phyloP scores from a whole-genome alignment of 805 yeast genomes.

The Ogataea wickerhamii region DNA sequence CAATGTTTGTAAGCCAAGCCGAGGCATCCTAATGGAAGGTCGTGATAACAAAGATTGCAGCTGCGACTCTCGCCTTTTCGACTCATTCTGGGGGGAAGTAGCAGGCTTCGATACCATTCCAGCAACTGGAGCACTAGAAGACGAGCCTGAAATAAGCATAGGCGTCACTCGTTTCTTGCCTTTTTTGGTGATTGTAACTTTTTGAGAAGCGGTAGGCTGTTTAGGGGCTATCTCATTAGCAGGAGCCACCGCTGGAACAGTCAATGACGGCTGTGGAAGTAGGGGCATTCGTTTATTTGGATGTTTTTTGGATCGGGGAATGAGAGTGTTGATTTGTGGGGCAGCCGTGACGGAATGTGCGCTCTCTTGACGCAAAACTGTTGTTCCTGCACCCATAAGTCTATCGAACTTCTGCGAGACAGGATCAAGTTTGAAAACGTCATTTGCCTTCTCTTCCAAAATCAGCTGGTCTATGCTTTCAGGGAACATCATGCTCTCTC shows the following conservation, averaged over 20 bases:
- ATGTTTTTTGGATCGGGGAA: constrained; percentile 31
- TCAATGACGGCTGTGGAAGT: too few species aligned
- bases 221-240: constrained; percentile 14
- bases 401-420: constrained; percentile 36
- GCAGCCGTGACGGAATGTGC: constrained; percentile 5
- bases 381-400: constrained; percentile 34
- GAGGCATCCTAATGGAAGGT: constrained; percentile 52
- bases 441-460: constrained; percentile 61
- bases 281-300: constrained; percentile 24
- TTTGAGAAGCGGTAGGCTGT: constrained; percentile 32
- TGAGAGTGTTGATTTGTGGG: constrained; percentile 23
- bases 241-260: neutral
- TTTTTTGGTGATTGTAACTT: constrained; percentile 63
- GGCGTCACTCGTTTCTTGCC: constrained; percentile 79
- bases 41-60: constrained; percentile 33
- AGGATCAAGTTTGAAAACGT: constrained; percentile 10
- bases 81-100: constrained; percentile 1
- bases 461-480: constrained; percentile 78
- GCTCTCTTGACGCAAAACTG: neutral
- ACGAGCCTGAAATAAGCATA: constrained; percentile 50
- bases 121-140: constrained; percentile 13
- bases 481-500: constrained; percentile 80
- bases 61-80: constrained; percentile 27
- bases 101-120: constrained; percentile 6
- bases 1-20: constrained; percentile 60